Conservation (phyloP, 2,329 filamentous ascomycete species). For the Cytospora schulzeri region DNA sequence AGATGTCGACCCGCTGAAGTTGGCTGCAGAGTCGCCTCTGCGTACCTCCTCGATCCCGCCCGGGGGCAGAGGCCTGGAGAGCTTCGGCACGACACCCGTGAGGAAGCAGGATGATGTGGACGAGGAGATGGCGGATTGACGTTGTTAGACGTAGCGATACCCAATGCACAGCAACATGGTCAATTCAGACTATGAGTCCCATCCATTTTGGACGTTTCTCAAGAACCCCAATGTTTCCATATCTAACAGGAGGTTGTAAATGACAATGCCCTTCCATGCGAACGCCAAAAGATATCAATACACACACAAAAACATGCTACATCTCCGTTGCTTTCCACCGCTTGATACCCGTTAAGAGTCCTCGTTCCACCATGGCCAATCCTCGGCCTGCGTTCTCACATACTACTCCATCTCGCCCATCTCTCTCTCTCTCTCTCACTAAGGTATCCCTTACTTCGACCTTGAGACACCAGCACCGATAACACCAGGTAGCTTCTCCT, state of each 20-base stretch:
- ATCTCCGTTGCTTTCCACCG: conserved; percentile 2
- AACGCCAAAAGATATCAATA: conserved; percentile 31
- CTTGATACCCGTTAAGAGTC: too few species aligned
- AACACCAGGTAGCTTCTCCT: conserved; percentile 87
- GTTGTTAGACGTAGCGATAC: conserved; percentile 14
- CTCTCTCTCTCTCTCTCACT: not conserved
- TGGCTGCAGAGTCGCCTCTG: conserved; percentile 37
- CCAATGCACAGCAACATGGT: conserved; percentile 14
- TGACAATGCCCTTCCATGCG: conserved; percentile 32
- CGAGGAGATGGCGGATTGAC: conserved; percentile 32
- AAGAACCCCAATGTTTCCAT: conserved; percentile 23
- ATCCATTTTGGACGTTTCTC: conserved; percentile 4
- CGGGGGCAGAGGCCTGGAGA: conserved; percentile 48
- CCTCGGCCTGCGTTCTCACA: not conserved
- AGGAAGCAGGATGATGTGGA: conserved; percentile 36
- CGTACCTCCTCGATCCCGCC: conserved; percentile 33
- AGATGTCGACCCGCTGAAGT: conserved; percentile 27
- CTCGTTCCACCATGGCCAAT: not conserved
- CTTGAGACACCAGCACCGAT: conserved; percentile 92
- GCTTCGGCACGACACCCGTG: conserved; percentile 47
- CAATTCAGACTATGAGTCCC: not conserved
- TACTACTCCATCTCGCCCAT: not conserved
- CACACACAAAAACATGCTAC: conserved; percentile 27
- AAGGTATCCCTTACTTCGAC: conserved; percentile 53
- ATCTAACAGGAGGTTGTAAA: conserved; percentile 31